Conservation (phyloP, 106 monocot genomes). For the Acorus calamus region DNA sequence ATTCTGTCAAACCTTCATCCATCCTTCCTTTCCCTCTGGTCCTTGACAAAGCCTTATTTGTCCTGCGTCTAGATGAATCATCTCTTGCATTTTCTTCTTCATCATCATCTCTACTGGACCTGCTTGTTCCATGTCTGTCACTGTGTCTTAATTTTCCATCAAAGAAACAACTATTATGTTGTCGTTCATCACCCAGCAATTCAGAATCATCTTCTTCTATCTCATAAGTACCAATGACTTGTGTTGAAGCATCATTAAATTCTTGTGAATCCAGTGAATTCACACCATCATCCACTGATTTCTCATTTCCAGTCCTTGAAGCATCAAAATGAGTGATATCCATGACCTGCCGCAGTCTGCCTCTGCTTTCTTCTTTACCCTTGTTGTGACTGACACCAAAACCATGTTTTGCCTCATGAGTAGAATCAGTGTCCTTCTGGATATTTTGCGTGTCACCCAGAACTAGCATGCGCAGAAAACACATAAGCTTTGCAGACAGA, state of each 20-base stretch:
- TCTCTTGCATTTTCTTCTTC: conserved; percentile 48
- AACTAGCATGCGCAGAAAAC: conserved; percentile 52
- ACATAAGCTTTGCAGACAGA: conserved; percentile 87
- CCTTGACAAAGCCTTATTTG: conserved; percentile 31
- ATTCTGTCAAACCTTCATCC: conserved; percentile 44
- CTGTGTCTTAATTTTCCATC: conserved; percentile 35
- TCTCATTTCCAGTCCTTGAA: conserved; percentile 34
- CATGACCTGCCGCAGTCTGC: conserved; percentile 35
- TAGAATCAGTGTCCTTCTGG: conserved; percentile 42
- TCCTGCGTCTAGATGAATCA: conserved; percentile 43
- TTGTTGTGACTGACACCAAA: conserved; percentile 23
- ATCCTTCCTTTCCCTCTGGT: conserved; percentile 49
- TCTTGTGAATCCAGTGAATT: conserved; percentile 30
- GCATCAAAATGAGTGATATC: conserved; percentile 44
- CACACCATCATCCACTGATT: conserved; percentile 22
- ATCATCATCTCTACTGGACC: conserved; percentile 30
- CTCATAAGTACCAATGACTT: conserved; percentile 24
- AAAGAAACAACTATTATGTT: conserved; percentile 18
- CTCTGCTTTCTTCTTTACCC: conserved; percentile 61
- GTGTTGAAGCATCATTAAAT: conserved; percentile 35
- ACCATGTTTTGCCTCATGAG: conserved; percentile 40
- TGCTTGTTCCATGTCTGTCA: conserved; percentile 31
- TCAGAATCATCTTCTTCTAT: conserved; percentile 30
- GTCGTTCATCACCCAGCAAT: conserved; percentile 22
- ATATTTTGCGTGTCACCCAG: conserved; percentile 50